Base-by-base conservation (phyloP, 2,329 filamentous ascomycete species). In the Neurospora sp. region DNA sequence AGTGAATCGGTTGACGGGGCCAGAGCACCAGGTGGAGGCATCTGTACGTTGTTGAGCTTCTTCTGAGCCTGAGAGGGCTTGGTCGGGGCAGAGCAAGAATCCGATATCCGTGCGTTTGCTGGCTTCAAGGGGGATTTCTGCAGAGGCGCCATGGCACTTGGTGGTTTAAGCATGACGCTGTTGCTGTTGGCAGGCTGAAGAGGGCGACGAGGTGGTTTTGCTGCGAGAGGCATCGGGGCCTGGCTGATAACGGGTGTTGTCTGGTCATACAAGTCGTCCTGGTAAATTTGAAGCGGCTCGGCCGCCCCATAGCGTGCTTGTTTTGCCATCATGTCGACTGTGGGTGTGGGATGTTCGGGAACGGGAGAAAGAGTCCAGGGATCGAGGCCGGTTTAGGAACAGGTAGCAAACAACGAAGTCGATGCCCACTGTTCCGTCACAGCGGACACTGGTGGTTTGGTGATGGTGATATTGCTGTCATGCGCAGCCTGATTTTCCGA, bases 101-200 rank as follows among this genome's bases (percentile, higher is more conserved):
- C 86, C 70, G 84, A 86, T 57, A 81, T 81, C 74, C 82, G 82
- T 74, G 83, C 83, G 69, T 81, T 79, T 40, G 85, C 28, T 28
- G 15, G 80, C 81, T 96, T 96, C 76, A 86, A 86, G 11, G 92
- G 92, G 69, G 92, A 96, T 70, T 85, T 85, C 76, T 83, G 85
- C 76, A 85, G 15, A 78, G 71, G 83, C 52, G 8, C 23, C 52
- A 62, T 79, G 71, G 84, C 78, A 74, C 83, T 79, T 72, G 87
- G 84, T 33, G 91, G 90, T 74, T 91, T 88, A 75, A 95, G 85
- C 69, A 89, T 81, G 75, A 90, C 85, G 28, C 12, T 62, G 79
- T 91, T 91, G 72, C 84, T 83, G 80, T 85, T 86, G 74, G 85
- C 80, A 73, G 76, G 82, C 74, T 82, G 80, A 11, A 87, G 79